Evolutionary conservation across 306 rosid genomes (phyloP).

Genomic region (Quercus agrifolia): DNA sequence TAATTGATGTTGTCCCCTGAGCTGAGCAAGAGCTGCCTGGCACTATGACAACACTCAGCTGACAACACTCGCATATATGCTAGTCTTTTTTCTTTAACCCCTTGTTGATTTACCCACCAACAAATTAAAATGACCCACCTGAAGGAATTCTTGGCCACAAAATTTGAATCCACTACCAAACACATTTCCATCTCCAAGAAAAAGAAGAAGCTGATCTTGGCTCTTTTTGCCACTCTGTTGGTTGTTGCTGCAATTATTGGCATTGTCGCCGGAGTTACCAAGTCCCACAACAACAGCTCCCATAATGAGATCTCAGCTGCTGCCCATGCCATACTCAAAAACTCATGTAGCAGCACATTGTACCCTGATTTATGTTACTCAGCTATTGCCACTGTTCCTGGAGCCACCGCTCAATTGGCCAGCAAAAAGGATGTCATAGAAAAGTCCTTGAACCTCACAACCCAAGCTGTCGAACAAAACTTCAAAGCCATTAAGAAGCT

Average conservation of each 20-base stretch:
- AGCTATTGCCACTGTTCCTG: constrained; percentile 36
- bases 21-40: too few species aligned
- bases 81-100: background rate
- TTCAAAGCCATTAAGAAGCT: constrained; percentile 43
- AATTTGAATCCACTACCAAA: constrained; percentile 24
- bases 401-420: constrained; percentile 23
- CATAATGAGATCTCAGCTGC: background rate
- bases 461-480: constrained; percentile 42
- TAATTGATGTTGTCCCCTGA: too few species aligned
- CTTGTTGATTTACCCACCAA: background rate
- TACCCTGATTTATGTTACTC: constrained; percentile 78
- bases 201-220: constrained; percentile 31
- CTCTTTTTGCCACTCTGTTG: constrained; percentile 36
- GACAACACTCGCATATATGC: too few species aligned
- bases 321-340: constrained; percentile 50
- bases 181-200: constrained; percentile 23
- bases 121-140: constrained; percentile 16
- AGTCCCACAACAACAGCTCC: constrained; percentile 16
- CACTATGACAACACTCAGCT: too few species aligned
- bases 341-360: constrained; percentile 58
- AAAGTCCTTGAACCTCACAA: constrained; percentile 42
- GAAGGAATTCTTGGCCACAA: constrained; percentile 33
- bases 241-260: constrained; percentile 35
- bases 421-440: constrained; percentile 48
- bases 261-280: constrained; percentile 39